Conservation (phyloP, 176 grass and related monocot species). For the Puya raimondii region DNA sequence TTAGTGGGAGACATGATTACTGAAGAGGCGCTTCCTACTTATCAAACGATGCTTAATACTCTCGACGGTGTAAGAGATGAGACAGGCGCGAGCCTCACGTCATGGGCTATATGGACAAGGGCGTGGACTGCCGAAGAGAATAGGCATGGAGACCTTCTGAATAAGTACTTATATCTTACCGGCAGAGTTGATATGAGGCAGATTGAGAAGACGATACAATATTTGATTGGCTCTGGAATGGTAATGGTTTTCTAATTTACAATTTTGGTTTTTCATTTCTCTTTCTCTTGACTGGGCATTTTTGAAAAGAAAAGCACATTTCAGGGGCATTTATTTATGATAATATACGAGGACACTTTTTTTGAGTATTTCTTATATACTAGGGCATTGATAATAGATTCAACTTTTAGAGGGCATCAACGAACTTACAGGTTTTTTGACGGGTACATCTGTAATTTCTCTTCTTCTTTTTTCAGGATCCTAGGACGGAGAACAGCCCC, state of each 20-base stretch:
- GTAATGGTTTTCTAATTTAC: conserved; percentile 27
- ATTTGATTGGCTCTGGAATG: conserved; percentile 98
- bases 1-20: conserved; percentile 97
- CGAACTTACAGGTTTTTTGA: background rate
- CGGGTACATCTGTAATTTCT: background rate
- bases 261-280: background rate
- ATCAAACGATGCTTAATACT: conserved; percentile 98
- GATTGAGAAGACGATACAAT: conserved; percentile 92
- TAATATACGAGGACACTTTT: no score
- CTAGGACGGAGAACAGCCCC: conserved; percentile 94
- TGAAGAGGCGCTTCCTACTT: conserved; percentile 94
- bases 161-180: conserved; percentile 82
- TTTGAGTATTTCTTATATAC: no score
- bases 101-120: conserved; percentile 89
- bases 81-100: conserved; percentile 81
- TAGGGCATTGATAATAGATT: no score
- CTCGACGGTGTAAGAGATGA: conserved; percentile 88
- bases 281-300: background rate
- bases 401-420: background rate
- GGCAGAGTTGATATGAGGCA: conserved; percentile 91
- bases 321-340: background rate
- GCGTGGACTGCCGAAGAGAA: conserved; percentile 99
- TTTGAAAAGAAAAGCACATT: background rate
- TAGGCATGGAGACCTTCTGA: conserved; percentile 85
- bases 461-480: conserved; percentile 49